Base-by-base conservation (phyloP, 2,329 filamentous ascomycete genomes). In the Cephalotrichum gorgonifer region DNA sequence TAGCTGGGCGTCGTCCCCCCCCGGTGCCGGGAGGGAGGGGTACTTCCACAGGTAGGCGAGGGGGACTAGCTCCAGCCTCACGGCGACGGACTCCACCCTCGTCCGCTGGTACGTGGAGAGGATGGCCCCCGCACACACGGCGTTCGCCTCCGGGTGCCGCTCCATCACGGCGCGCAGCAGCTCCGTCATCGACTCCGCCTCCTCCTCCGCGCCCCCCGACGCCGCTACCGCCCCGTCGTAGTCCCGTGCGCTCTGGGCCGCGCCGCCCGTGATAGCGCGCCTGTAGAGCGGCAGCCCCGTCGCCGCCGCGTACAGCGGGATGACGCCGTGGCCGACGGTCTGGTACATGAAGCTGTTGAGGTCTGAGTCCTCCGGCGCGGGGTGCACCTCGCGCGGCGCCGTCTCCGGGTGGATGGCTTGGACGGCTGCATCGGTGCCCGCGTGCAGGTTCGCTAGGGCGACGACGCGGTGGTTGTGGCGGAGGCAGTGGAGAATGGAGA, bases 271-370 rank as follows among this genome's bases (percentile, higher is more conserved):
- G 56, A 97, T 96, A 48, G 80, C 71, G 56, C 83, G 79, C 20
- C 93, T 83, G 65, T 93, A 96, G 2, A 98, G 74, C 23, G 91
- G 91, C 30, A 97, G 73, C 0, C 76, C 81, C 2, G 95, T 81
- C 30, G 88, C 89, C 44, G 78, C 66, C 52, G 83, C 82, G 62
- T 96, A 97, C 15, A 95, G 75, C 2, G 90, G 88, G 50, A 97
- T 84, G 17, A 96, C 72, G 51, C 81, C 76, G 66, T 97, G 88
- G 12, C 93, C 93, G 52, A 96, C 87, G 3, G 93, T 98, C 72
- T 98, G 93, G 72, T 97, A 98, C 93, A 98, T 98, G 81, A 93
- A 97, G 70, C 90, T 96, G 66, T 98, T 88, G 57, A 95, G 75
- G 64, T 97, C 70, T 44, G 59, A 63, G 43, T 71, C 62, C 42